These are phyloP conservation scores for Eucalyptus erythrocorys DNA, from an alignment of 345 rosid genomes.

Conservation along the genomic window DNA sequence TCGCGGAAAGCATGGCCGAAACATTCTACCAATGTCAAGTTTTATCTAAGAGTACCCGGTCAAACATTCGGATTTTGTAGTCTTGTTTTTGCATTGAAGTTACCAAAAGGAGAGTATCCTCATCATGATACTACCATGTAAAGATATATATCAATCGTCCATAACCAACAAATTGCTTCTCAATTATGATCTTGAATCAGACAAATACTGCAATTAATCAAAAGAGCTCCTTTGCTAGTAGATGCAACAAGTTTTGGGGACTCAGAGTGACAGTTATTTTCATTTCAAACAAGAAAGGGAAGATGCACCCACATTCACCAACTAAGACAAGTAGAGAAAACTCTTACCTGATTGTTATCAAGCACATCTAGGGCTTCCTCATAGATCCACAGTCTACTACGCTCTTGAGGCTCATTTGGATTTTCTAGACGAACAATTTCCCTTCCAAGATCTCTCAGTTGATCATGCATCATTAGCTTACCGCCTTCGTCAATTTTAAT, in stretches of 20 bases:
- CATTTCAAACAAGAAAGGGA: background rate
- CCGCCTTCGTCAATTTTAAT: accelerated
- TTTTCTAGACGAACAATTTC: background rate
- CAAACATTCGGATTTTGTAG: background rate
- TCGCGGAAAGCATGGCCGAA: background rate
- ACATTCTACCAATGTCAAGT: background rate
- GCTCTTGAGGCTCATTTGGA: background rate
- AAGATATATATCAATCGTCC: too few species aligned
- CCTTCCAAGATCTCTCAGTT: background rate
- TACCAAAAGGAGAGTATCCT: background rate
- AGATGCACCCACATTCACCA: background rate
- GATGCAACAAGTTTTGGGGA: background rate
- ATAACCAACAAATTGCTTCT: background rate
- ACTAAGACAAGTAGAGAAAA: background rate
- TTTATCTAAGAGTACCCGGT: background rate
- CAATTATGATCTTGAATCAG: background rate
- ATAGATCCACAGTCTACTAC: background rate
- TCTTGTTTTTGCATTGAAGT: background rate
- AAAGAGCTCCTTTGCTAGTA: background rate
- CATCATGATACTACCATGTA: background rate
- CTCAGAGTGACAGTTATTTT: too few species aligned
- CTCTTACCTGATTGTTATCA: background rate
- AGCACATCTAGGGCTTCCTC: background rate
- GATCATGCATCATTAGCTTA: background rate
- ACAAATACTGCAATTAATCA: background rate